These are phyloP conservation scores for Drechslerella dactyloides DNA, from an alignment of 2,329 filamentous ascomycete genomes.

Conservation along the genomic window DNA sequence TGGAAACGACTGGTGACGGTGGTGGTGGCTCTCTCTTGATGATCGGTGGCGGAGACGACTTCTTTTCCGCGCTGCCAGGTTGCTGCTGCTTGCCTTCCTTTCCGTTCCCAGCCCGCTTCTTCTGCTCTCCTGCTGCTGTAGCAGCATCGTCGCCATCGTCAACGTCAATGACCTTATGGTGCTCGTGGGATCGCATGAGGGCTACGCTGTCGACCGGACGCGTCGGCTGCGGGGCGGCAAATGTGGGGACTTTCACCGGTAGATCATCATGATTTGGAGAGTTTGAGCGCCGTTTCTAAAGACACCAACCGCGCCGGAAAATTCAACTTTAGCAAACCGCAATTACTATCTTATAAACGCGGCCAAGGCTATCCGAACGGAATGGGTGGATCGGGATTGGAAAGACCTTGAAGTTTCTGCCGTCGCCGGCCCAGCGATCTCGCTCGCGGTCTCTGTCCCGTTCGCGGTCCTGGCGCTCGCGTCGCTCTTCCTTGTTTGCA, in stretches of 20 bases:
- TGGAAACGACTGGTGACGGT: constrained; percentile 37
- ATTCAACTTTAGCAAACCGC: constrained; percentile 26
- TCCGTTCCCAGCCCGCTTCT: constrained; percentile 28
- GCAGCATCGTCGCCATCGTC: constrained; percentile 28
- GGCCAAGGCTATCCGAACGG: background rate
- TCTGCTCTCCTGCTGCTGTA: constrained; percentile 22
- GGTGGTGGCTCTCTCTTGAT: constrained; percentile 42
- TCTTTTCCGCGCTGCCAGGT: constrained; percentile 18
- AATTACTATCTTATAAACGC: background rate
- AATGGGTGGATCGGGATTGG: background rate
- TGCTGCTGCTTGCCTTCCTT: constrained; percentile 18
- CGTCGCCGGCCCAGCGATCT: constrained; percentile 27
- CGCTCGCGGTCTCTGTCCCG: constrained; percentile 18
- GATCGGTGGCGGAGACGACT: constrained; percentile 16
- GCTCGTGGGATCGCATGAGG: constrained; percentile 29
- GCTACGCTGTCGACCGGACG: constrained; percentile 16
- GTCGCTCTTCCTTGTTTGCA: constrained; percentile 28
- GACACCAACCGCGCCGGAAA: background rate
- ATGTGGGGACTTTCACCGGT: constrained; percentile 15
- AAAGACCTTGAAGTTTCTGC: constrained; percentile 38
- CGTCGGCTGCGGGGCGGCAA: constrained; percentile 25
- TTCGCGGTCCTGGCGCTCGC: constrained; percentile 15
- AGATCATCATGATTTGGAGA: constrained; percentile 41
- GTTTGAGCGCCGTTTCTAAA: constrained; percentile 41
- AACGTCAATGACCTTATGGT: constrained; percentile 25